Evolutionary conservation across 179 eudicot genomes (phyloP).

Genomic region (Silene coronaria): DNA sequence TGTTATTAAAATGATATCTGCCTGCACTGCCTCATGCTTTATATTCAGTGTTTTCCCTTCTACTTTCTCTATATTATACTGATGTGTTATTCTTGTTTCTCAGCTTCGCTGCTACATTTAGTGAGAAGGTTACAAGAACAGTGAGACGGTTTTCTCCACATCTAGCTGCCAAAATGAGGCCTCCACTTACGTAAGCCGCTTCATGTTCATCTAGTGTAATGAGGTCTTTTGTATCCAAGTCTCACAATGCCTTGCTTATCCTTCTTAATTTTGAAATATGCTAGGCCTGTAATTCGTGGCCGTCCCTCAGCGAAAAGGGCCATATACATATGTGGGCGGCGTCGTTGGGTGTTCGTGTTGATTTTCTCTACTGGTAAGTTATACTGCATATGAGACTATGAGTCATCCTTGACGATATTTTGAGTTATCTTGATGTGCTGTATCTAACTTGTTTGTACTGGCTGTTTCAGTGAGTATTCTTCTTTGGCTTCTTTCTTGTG

Average conservation of each 20-base stretch:
- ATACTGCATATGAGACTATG: background rate
- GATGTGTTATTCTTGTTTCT: constrained; percentile 18
- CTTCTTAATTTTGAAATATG: constrained; percentile 17
- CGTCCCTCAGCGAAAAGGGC: constrained; percentile 83
- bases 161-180: constrained; percentile 94
- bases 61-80: background rate
- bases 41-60: background rate
- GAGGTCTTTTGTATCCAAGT: constrained; percentile 6
- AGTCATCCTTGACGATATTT: background rate
- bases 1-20: background rate
- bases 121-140: constrained; percentile 78
- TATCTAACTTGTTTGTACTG: background rate
- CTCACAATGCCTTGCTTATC: background rate
- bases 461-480: constrained; percentile 52
- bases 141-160: constrained; percentile 85
- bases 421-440: background rate
- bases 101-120: constrained; percentile 89
- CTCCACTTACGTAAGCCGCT: constrained; percentile 70
- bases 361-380: constrained; percentile 51
- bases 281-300: constrained; percentile 90
- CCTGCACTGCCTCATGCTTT: background rate
- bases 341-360: constrained; percentile 73
- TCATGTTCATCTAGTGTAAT: background rate
- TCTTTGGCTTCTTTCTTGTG: constrained; percentile 79
- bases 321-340: constrained; percentile 72